Percentiles rank a stretch among this genome's conserved stretches.
These are phyloP conservation scores for Aspergillus jensenii DNA, from an alignment of 2,329 filamentous ascomycete genomes.

Conservation along the genomic window DNA sequence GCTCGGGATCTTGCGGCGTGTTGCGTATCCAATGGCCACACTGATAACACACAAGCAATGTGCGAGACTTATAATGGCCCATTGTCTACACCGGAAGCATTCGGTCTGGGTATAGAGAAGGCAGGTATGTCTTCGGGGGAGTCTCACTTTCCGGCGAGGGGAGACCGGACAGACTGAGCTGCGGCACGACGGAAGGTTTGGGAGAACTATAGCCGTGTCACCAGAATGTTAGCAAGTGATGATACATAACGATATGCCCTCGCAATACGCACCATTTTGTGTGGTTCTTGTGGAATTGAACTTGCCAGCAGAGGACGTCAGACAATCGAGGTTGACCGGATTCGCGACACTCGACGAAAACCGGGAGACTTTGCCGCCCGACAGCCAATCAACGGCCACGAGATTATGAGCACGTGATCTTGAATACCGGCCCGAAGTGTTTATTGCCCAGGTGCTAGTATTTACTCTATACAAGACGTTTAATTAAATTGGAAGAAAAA, in stretches of 20 bases:
- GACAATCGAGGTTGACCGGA: constrained; percentile 14
- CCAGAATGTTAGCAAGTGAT: constrained; percentile 18
- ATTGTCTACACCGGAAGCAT: neutral
- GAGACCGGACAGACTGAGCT: constrained; percentile 47
- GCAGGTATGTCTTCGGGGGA: constrained; percentile 5
- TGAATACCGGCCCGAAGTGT: too few species aligned
- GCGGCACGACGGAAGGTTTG: constrained; percentile 37
- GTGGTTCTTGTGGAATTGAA: constrained; percentile 22
- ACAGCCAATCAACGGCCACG: constrained; percentile 27
- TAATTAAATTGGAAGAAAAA: neutral
- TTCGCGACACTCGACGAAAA: constrained; percentile 32
- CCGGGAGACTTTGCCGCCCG: constrained; percentile 29
- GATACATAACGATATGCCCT: neutral
- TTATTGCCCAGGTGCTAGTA: too few species aligned
- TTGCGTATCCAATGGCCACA: neutral
- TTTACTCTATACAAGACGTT: neutral
- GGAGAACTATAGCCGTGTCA: constrained; percentile 27
- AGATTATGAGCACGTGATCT: constrained; percentile 23
- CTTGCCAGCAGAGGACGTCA: constrained; percentile 23
- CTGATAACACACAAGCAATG: neutral
- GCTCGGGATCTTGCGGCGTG: neutral
- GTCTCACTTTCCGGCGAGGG: constrained; percentile 59
- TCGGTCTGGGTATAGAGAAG: neutral
- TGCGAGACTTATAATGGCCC: neutral
- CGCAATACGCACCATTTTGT: constrained; percentile 32